A percentile compares a stretch with the other conserved stretches of the same genome.
These are phyloP conservation scores for Hericium coralloides DNA, from an alignment of 768 basidiomycete species.

Conservation along the genomic window DNA sequence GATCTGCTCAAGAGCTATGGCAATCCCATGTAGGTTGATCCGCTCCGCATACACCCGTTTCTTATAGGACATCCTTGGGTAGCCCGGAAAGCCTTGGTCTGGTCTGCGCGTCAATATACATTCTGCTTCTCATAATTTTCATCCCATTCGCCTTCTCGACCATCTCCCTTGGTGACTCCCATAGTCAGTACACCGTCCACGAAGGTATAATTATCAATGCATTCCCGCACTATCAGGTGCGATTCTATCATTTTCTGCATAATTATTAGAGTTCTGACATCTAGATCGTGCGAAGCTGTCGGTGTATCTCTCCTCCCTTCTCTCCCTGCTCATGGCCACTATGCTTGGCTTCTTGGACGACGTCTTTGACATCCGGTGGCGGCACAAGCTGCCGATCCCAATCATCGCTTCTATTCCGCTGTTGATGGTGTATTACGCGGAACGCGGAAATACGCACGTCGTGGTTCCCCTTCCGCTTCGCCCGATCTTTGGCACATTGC, in stretches of 20 bases:
- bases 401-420: constrained; percentile 93
- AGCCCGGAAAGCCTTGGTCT: constrained; percentile 95
- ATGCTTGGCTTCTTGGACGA: constrained; percentile 95
- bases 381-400: constrained; percentile 95
- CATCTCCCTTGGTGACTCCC: constrained; percentile 41
- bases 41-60: background rate
- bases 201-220: constrained; percentile 61
- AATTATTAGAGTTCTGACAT: background rate
- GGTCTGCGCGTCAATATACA: constrained; percentile 83
- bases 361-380: constrained; percentile 96
- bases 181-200: constrained; percentile 27
- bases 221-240: constrained; percentile 73
- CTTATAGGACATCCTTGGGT: background rate
- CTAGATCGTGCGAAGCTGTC: constrained; percentile 47
- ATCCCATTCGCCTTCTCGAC: constrained; percentile 93
- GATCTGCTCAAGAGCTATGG: constrained; percentile 82
- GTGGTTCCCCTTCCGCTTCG: constrained; percentile 85
- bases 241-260: constrained; percentile 11
- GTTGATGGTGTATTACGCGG: constrained; percentile 94
- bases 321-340: constrained; percentile 89
- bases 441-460: constrained; percentile 86
- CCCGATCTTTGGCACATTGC: constrained; percentile 58
- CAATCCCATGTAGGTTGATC: constrained; percentile 51
- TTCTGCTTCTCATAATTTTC: constrained; percentile 80
- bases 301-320: constrained; percentile 84